Evolutionary conservation across 1,284 basidiomycete genomes (phyloP).

Genomic region (Ustanciosporium gigantosporum): DNA sequence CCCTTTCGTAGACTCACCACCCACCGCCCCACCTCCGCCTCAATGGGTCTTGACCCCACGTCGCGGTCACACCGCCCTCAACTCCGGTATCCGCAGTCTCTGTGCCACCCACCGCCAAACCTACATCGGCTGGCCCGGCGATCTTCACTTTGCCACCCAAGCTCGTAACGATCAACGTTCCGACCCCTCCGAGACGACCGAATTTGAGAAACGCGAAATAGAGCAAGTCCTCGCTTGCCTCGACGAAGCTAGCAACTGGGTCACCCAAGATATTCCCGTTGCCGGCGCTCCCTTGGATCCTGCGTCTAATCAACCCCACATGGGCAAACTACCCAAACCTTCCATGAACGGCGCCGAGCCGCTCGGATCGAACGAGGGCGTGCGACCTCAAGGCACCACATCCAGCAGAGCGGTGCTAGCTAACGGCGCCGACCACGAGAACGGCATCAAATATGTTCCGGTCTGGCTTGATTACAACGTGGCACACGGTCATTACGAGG

Average conservation of each 20-base stretch:
- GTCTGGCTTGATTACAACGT: conserved; percentile 90
- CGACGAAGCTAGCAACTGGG: conserved; percentile 51
- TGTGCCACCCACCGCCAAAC: conserved; percentile 82
- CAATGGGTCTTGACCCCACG: conserved; percentile 79
- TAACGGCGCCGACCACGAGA: conserved; percentile 60
- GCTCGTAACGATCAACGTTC: conserved; percentile 49
- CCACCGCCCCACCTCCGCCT: conserved; percentile 29
- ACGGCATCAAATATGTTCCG: conserved; percentile 72
- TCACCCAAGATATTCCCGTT: conserved; percentile 40
- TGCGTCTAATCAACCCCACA: conserved; percentile 16
- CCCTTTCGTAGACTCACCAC: conserved; percentile 29
- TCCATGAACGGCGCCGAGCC: conserved; percentile 59
- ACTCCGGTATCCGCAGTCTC: conserved; percentile 85
- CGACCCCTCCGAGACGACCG: conserved; percentile 47
- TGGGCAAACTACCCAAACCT: conserved; percentile 39
- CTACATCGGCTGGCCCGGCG: conserved; percentile 91
- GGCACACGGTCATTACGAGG: conserved; percentile 85
- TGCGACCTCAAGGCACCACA: conserved; percentile 4
- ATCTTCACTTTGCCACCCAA: conserved; percentile 66
- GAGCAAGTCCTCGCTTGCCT: conserved; percentile 53
- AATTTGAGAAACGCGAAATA: conserved; percentile 49
- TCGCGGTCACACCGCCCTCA: conserved; percentile 92
- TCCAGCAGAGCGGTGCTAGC: conserved; percentile 62
- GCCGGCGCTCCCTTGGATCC: conserved; percentile 32
- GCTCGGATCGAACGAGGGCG: conserved; percentile 39